A percentile compares a stretch with the other conserved stretches of the same genome.
Conservation (phyloP, 768 basidiomycete genomes). For the Dioszegia aurantiaca region DNA sequence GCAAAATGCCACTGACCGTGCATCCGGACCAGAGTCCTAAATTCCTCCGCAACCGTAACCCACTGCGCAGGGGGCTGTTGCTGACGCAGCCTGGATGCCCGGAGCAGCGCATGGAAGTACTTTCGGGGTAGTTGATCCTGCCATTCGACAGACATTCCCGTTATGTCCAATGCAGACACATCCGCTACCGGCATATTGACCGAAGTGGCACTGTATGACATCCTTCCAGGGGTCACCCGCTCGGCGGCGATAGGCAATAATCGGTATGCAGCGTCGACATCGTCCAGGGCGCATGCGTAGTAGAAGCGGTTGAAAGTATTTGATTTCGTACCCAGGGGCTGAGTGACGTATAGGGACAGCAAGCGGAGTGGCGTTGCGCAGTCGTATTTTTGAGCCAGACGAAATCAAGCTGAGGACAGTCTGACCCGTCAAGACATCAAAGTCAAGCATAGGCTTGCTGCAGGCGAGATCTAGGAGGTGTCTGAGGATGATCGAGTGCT, state of each 20-base stretch:
- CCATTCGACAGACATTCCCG: background rate
- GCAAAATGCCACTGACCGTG: background rate
- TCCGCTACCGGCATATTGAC: background rate
- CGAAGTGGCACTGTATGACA: no score
- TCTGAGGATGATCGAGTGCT: background rate
- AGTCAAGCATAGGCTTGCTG: background rate
- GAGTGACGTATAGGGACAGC: background rate
- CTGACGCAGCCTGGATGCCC: background rate
- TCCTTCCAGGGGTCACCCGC: background rate
- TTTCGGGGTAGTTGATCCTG: background rate
- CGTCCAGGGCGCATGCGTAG: background rate
- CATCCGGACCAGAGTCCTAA: background rate
- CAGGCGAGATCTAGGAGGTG: background rate
- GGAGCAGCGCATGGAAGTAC: background rate
- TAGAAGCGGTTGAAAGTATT: background rate
- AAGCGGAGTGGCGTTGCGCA: background rate
- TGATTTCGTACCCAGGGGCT: background rate
- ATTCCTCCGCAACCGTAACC: background rate
- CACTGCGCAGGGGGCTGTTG: background rate
- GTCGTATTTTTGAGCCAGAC: constrained; percentile 1
- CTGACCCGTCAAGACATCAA: background rate
- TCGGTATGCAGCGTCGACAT: background rate
- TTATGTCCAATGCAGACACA: background rate
- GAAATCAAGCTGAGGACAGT: background rate
- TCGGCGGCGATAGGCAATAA: background rate